phyloP scores from a whole-genome alignment of 805 yeast genomes.

The Isabelozyma rhagii region DNA sequence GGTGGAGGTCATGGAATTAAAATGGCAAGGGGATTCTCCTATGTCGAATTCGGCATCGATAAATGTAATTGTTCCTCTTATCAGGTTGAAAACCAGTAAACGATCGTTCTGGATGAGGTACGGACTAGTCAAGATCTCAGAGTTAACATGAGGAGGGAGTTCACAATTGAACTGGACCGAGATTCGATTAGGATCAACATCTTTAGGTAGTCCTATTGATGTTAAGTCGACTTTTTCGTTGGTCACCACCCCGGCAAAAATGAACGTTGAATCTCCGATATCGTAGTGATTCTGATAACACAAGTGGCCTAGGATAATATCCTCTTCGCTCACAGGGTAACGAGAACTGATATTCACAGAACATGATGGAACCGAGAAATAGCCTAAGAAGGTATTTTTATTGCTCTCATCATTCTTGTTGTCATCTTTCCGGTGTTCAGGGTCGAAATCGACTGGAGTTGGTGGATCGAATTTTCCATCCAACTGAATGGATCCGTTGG shows the following conservation, averaged over 20 bases:
- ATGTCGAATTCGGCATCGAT: constrained; percentile 15
- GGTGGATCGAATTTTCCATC: background rate
- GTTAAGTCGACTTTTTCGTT: constrained; percentile 14
- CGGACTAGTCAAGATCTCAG: constrained; percentile 35
- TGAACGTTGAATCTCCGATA: constrained; percentile 25
- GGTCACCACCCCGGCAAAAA: constrained; percentile 36
- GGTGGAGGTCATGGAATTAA: constrained; percentile 47
- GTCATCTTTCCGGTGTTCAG: background rate
- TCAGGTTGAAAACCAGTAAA: constrained; percentile 27
- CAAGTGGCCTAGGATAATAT: constrained; percentile 1
- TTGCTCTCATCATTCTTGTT: background rate
- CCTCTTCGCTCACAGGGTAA: background rate
- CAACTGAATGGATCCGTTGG: constrained; percentile 3
- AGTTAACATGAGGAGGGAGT: constrained; percentile 38
- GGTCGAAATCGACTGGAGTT: background rate
- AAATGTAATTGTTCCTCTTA: constrained; percentile 27
- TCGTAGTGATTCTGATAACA: constrained; percentile 33
- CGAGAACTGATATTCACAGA: background rate
- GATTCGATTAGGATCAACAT: constrained; percentile 24
- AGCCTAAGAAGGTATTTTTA: constrained; percentile 23
- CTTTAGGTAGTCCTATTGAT: constrained; percentile 29
- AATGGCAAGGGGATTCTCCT: constrained; percentile 51
- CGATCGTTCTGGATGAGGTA: constrained; percentile 37
- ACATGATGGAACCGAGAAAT: constrained; percentile 18
- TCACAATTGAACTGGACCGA: constrained; percentile 37